A percentile compares a stretch with the other conserved stretches of the same genome.
Conservation (phyloP, 2,329 filamentous ascomycete genomes). For the Pseudogymnoascus sp. region DNA sequence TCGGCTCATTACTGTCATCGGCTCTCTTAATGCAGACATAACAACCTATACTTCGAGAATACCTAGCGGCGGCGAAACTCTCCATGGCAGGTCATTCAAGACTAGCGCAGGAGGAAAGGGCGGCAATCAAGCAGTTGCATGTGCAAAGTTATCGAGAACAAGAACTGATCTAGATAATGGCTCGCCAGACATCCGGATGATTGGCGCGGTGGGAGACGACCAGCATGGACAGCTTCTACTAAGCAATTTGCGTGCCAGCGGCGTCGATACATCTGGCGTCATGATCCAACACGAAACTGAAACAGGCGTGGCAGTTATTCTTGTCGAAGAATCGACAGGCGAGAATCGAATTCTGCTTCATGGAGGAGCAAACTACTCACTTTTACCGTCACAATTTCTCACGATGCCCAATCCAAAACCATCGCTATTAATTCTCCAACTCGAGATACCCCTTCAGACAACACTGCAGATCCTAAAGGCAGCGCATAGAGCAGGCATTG, state of each 20-base stretch:
- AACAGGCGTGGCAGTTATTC: conserved; percentile 7
- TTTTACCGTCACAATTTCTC: not conserved
- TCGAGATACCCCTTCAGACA: conserved; percentile 6
- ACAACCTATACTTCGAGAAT: conserved; percentile 12
- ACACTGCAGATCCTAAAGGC: not conserved
- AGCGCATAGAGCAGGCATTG: not conserved
- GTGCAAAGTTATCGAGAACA: conserved; percentile 11
- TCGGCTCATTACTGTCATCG: conserved; percentile 10
- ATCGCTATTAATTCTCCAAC: conserved; percentile 9
- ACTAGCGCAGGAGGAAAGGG: conserved; percentile 13
- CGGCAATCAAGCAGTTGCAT: conserved; percentile 14
- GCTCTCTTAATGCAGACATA: conserved; percentile 15
- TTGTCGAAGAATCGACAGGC: conserved; percentile 4
- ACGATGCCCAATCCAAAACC: not conserved
- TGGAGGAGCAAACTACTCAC: conserved; percentile 9
- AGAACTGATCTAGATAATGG: conserved; percentile 9
- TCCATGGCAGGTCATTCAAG: conserved; percentile 12
- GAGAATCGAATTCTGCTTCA: conserved; percentile 9
- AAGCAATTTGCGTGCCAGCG: conserved; percentile 1
- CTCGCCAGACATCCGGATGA: conserved; percentile 11
- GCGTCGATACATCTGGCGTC: not conserved
- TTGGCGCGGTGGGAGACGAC: conserved; percentile 14
- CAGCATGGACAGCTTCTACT: conserved; percentile 6
- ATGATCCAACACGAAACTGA: not conserved
- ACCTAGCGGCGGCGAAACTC: conserved; percentile 12